Conservation (phyloP, 257 asterid genomes). For the Eucommia ulmoides region DNA sequence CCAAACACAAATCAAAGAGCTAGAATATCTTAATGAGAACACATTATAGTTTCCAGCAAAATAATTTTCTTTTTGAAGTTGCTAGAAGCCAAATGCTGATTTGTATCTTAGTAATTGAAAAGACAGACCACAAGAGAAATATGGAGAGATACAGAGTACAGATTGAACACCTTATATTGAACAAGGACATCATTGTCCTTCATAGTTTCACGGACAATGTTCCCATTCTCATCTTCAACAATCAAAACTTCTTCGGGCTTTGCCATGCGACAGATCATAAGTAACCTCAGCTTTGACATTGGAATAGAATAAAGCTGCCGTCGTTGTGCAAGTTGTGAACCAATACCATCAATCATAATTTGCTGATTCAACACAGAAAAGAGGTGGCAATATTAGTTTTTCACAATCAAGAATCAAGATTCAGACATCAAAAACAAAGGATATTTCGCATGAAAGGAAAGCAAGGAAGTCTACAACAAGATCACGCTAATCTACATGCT, state of each 20-base stretch:
- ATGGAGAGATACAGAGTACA: conserved; percentile 5
- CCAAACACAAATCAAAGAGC: neutral
- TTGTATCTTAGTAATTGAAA: neutral
- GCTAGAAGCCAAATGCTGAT: neutral
- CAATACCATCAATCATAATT: conserved; percentile 72
- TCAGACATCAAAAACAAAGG: neutral
- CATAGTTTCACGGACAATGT: conserved; percentile 97
- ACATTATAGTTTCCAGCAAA: neutral
- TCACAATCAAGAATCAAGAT: neutral
- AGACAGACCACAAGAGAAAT: no score
- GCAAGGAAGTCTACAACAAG: no score
- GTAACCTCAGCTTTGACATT: conserved; percentile 83
- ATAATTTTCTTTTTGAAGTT: neutral
- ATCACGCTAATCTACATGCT: no score
- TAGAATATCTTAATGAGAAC: neutral
- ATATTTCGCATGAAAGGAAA: no score
- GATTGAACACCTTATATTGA: conserved; percentile 70
- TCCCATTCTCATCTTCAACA: conserved; percentile 97
- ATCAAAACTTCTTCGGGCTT: conserved; percentile 98
- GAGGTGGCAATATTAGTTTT: conserved; percentile 8
- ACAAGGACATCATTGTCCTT: conserved; percentile 96
- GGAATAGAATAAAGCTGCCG: conserved; percentile 82
- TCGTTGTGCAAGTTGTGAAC: conserved; percentile 69
- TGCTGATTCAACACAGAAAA: conserved; percentile 25
- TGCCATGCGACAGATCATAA: conserved; percentile 99